phyloP scores from a whole-genome alignment of 2,329 filamentous ascomycete species.

The Phialophora verrucosa region DNA sequence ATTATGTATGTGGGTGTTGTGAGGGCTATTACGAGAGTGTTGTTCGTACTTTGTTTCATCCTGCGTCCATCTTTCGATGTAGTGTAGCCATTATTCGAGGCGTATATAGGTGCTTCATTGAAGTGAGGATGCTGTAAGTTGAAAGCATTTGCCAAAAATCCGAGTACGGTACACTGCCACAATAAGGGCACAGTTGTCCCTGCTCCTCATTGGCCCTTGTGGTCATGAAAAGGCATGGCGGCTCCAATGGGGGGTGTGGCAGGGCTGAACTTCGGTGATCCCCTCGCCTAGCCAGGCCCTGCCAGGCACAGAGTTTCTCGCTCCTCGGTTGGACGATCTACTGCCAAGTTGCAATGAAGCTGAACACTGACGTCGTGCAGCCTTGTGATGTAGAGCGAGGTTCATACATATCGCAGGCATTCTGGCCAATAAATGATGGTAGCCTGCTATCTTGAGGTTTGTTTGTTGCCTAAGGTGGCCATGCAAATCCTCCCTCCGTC shows the following conservation, averaged over 20 bases:
- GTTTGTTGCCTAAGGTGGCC: not conserved
- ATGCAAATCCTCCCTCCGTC: not conserved
- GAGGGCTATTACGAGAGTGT: not conserved
- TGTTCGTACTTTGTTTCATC: not conserved
- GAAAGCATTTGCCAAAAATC: not conserved
- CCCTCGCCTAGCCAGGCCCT: not conserved
- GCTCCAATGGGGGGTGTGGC: not conserved
- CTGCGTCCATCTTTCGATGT: not conserved
- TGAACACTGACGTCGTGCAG: not conserved
- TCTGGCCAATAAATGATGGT: not conserved
- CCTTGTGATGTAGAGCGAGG: not conserved
- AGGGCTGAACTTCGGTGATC: constrained; percentile 1
- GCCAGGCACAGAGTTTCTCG: constrained; percentile 17
- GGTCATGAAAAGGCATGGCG: constrained; percentile 5
- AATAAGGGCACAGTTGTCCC: not conserved
- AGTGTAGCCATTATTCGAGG: not conserved
- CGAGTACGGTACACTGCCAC: constrained; percentile 14
- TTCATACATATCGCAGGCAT: not conserved
- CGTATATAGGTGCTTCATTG: not conserved
- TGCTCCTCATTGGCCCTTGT: not conserved
- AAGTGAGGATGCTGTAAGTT: not conserved
- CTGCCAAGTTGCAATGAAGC: not conserved
- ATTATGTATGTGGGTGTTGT: not conserved
- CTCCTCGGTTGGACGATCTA: constrained; percentile 2
- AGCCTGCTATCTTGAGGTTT: constrained; percentile 1